Base-by-base conservation (phyloP, 2,329 filamentous ascomycete species). In the Phyllosticta capitalensis region DNA sequence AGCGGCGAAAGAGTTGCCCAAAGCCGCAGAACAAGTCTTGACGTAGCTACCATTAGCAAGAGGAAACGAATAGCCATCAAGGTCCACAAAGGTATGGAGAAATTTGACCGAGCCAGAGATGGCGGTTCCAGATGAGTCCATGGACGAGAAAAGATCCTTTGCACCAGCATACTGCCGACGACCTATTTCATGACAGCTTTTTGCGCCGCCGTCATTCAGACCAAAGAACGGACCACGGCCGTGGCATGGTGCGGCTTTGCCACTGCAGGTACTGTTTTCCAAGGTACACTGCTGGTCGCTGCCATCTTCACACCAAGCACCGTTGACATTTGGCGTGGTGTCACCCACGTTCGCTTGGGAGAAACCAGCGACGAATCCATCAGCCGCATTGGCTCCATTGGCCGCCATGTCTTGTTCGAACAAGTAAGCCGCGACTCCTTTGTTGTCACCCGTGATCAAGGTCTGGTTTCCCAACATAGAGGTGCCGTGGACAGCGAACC, bases 401-500 rank as follows among this genome's bases (percentile, higher is more conserved):
- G 76, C 73, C 2, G 75, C 70, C 54, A 87, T 79, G 56, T 82
- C 85, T 64, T 87, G 82, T 70, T 97, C 92, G 57, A 96, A 86
- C 12, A 96, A 77, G 69, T 87, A 88, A 0, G 92, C 89, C 1
- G 92, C 92, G 6, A 96, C 90, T 12, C 92, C 92, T 75, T 97
- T 97, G 77, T 97, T 97, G 72, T 97, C 92, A n/a, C 90, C 92
- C 2, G 91, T 86, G 55, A 94, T 83, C 14, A 96, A 79, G 0
- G 91, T 96, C 74, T 96, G 96, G 75, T 96, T 96, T 58, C 89
- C 88, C 22, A 92, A 83, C 73, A 96, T 83, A 0, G 90, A 95
- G 0, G 92, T 97, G 53, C 92, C 92, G 71, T 97, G 92, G 0
- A 92, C 89, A 2, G 92, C 84, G 71, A 92, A 96, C 89, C 92